These are phyloP conservation scores for Linnemannia exigua DNA, from an alignment of 192 early-diverging fungal genomes.

Conservation along the genomic window DNA sequence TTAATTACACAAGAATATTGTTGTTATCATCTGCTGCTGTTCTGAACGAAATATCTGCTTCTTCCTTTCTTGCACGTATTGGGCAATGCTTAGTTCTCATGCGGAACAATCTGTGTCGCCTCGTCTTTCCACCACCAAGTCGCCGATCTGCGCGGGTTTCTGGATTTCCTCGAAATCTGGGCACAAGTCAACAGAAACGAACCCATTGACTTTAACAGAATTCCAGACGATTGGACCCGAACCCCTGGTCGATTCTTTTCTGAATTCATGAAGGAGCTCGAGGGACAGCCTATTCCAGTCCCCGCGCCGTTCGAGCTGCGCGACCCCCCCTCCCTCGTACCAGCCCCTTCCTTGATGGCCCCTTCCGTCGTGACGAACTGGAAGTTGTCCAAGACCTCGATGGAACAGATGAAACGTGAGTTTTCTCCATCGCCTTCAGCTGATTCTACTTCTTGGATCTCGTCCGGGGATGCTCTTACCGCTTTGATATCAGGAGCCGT, in stretches of 20 bases:
- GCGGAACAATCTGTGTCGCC: conserved; percentile 45
- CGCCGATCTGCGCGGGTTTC: conserved; percentile 43
- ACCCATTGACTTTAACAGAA: conserved; percentile 44
- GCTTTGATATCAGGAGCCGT: conserved; percentile 52
- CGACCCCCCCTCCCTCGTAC: conserved; percentile 8
- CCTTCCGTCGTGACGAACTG: conserved; percentile 37
- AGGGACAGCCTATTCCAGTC: conserved; percentile 10
- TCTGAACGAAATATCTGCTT: no score
- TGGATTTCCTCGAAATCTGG: conserved; percentile 58
- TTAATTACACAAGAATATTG: no score
- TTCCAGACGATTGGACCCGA: conserved; percentile 55
- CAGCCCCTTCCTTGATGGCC: conserved; percentile 30
- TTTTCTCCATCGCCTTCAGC: conserved; percentile 42
- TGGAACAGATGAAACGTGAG: conserved; percentile 45
- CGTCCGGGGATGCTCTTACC: conserved; percentile 56
- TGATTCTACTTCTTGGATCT: conserved; percentile 45
- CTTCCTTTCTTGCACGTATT: not conserved
- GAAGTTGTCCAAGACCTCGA: conserved; percentile 39
- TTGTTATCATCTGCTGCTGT: no score
- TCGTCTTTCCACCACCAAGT: conserved; percentile 53
- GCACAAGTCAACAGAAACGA: conserved; percentile 47
- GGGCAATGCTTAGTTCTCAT: conserved; percentile 39
- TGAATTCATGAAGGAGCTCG: conserved; percentile 19
- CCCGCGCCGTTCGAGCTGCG: conserved; percentile 36
- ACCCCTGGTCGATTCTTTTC: conserved; percentile 51